phyloP scores from a whole-genome alignment of 1,139 yeast species.

The Kodamaea suecica region DNA sequence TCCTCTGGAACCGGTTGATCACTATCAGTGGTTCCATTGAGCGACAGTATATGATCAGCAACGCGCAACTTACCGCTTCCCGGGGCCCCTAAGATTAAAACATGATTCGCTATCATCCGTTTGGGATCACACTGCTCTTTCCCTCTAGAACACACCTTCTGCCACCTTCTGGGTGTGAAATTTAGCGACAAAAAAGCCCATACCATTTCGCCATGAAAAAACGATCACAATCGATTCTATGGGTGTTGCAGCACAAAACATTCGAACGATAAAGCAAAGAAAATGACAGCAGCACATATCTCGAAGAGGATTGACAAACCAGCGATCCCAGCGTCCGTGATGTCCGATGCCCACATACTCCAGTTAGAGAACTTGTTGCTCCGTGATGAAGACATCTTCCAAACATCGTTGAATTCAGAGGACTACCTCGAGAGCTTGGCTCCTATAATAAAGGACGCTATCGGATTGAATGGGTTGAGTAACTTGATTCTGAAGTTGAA shows the following conservation, averaged over 20 bases:
- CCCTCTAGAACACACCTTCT: too few relatives aligned
- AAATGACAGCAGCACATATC: constrained; percentile 4
- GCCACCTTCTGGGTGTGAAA: too few relatives aligned
- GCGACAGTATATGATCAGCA: constrained; percentile 19
- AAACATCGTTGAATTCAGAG: constrained; percentile 54
- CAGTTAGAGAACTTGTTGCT: constrained; percentile 41
- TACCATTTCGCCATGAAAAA: too few relatives aligned
- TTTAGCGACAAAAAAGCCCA: too few relatives aligned
- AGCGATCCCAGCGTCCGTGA: constrained; percentile 9
- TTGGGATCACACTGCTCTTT: too few relatives aligned
- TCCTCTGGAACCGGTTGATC: constrained; percentile 10
- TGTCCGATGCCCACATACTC: constrained; percentile 24
- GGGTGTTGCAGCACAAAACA: background rate
- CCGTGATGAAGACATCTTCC: constrained; percentile 46
- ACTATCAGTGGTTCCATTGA: constrained; percentile 1
- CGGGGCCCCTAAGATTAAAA: constrained; percentile 40
- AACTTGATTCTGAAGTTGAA: constrained; percentile 57
- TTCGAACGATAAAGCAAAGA: background rate
- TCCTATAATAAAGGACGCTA: constrained; percentile 72
- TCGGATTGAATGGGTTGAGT: constrained; percentile 52
- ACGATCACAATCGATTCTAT: too few relatives aligned
- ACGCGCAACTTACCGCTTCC: constrained; percentile 34
- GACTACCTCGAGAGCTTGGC: constrained; percentile 79
- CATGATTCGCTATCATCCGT: constrained; percentile 27
- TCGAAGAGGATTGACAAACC: constrained; percentile 2